Evolutionary conservation across 2,329 filamentous ascomycete species (phyloP).

Genomic region (Fusarium albidum): DNA sequence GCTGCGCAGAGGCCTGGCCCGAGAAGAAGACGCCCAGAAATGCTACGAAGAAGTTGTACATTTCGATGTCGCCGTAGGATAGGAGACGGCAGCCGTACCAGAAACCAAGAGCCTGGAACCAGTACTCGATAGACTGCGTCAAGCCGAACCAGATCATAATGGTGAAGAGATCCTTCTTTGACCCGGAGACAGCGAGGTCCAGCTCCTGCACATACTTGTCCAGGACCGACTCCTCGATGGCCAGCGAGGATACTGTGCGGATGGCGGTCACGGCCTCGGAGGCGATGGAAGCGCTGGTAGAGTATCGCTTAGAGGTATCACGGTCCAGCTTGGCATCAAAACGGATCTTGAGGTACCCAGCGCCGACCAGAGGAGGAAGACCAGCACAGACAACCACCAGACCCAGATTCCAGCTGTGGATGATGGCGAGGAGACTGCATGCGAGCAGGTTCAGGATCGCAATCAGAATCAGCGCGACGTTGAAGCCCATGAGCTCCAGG

Average conservation of each 20-base stretch:
- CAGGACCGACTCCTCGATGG: slow-evolving; percentile 49
- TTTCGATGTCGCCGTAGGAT: slow-evolving; percentile 56
- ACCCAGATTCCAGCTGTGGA: slow-evolving; percentile 57
- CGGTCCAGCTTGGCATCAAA: slow-evolving; percentile 51
- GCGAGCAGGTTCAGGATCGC: slow-evolving; percentile 47
- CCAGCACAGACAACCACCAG: slow-evolving; percentile 56
- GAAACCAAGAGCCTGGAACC: slow-evolving; percentile 52
- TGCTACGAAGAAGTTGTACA: slow-evolving; percentile 60
- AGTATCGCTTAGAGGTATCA: slow-evolving; percentile 44
- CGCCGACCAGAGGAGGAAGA: slow-evolving; percentile 46
- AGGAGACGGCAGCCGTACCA: slow-evolving; percentile 51
- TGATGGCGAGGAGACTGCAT: slow-evolving; percentile 53
- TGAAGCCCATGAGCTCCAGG: slow-evolving; percentile 54
- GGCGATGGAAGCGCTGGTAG: slow-evolving; percentile 51
- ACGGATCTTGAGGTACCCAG: slow-evolving; percentile 50
- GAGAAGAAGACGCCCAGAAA: slow-evolving; percentile 60
- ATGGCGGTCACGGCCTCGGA: slow-evolving; percentile 53
- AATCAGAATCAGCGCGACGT: slow-evolving; percentile 50
- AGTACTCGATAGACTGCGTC: slow-evolving; percentile 49
- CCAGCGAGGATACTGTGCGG: slow-evolving; percentile 52
- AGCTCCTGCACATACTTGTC: slow-evolving; percentile 43
- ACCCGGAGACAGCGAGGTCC: slow-evolving; percentile 41
- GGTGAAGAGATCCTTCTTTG: slow-evolving; percentile 42
- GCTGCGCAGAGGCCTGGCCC: slow-evolving; percentile 49
- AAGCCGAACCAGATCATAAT: slow-evolving; percentile 49